phyloP scores from a whole-genome alignment of 306 rosid genomes.

The Gleditsia sinensis region DNA sequence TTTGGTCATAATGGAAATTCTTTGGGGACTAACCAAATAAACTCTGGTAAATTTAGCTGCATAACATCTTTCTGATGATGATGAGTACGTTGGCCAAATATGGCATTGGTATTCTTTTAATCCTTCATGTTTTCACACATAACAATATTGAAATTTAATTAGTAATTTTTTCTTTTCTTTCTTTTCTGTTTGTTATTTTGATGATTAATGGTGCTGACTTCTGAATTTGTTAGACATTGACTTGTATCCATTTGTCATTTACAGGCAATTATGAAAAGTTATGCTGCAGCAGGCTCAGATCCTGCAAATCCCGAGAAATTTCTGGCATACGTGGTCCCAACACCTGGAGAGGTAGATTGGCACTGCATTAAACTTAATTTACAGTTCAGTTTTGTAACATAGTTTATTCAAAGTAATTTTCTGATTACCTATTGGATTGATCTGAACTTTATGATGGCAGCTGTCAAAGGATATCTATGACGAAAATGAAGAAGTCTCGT shows the following conservation, averaged over 20 bases:
- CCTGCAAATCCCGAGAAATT: conserved; percentile 83
- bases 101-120: conserved; percentile 10
- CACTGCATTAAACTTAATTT: conserved; percentile 10
- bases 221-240: conserved; percentile 25
- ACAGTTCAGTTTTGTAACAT: conserved; percentile 23
- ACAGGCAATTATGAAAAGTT: conserved; percentile 96
- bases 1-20: not conserved
- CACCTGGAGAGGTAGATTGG: conserved; percentile 79
- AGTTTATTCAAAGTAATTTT: not conserved
- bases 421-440: conserved; percentile 25
- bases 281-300: conserved; percentile 66
- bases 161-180: not conserved
- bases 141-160: not conserved
- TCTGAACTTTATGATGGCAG: conserved; percentile 57
- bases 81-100: not conserved
- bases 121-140: conserved; percentile 21
- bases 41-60: not conserved
- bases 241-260: conserved; percentile 30
- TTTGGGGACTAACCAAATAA: no score
- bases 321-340: conserved; percentile 93
- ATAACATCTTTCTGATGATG: not conserved
- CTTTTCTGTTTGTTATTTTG: not conserved
- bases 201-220: conserved; percentile 18
- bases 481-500: conserved; percentile 79
- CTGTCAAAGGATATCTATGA: conserved; percentile 84